A percentile compares a stretch with the other conserved stretches of the same genome.
phyloP scores from a whole-genome alignment of 495 filamentous ascomycete genomes.

The Eremomyces bilateralis region DNA sequence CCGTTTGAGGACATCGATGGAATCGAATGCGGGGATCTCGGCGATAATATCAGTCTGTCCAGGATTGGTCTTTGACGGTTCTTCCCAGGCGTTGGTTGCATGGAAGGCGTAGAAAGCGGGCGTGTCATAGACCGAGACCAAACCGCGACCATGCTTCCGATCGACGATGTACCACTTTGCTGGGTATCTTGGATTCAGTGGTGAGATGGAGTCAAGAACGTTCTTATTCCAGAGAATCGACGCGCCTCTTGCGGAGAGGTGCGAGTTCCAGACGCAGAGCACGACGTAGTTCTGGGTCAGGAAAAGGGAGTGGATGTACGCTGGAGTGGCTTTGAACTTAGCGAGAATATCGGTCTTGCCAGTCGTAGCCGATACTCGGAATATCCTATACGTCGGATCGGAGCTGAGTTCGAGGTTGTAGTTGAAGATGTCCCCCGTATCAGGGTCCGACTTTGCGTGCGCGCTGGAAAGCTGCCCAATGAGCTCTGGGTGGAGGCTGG shows the following conservation, averaged over 20 bases:
- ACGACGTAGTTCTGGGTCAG: constrained; percentile 42
- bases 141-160: constrained; percentile 17
- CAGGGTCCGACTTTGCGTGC: constrained; percentile 47
- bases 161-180: constrained; percentile 53
- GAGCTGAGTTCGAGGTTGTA: constrained; percentile 38
- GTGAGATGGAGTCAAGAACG: constrained; percentile 30
- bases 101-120: constrained; percentile 55
- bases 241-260: constrained; percentile 25
- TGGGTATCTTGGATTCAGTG: constrained; percentile 26
- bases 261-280: constrained; percentile 40
- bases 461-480: constrained; percentile 39
- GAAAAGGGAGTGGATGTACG: constrained; percentile 58
- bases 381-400: constrained; percentile 38
- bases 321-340: constrained; percentile 30
- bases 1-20: constrained; percentile 24
- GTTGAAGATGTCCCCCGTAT: constrained; percentile 57
- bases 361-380: constrained; percentile 32
- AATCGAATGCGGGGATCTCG: constrained; percentile 34
- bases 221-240: constrained; percentile 34
- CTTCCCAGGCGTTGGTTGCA: constrained; percentile 52
- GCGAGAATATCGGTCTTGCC: constrained; percentile 51
- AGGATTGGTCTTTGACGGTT: constrained; percentile 20
- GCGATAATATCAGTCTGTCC: constrained; percentile 29
- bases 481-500: constrained; percentile 38
- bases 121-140: constrained; percentile 25